Percentiles rank a stretch among this genome's conserved stretches.
Conservation (phyloP, 2,329 filamentous ascomycete species). For the Rhinocladiella similis region DNA sequence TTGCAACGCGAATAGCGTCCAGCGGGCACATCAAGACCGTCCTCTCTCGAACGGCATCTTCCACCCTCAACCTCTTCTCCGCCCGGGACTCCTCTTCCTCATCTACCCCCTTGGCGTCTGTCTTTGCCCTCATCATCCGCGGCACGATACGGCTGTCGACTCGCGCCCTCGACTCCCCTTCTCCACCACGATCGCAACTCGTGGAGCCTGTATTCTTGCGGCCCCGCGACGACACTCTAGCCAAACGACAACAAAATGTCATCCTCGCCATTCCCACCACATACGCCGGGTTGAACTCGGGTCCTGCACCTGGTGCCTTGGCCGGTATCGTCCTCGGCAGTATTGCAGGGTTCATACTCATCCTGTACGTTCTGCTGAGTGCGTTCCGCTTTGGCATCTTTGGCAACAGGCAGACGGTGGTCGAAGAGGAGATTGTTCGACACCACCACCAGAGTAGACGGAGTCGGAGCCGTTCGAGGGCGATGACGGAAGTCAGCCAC, state of each 20-base stretch:
- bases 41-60: conserved; percentile 16
- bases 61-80: conserved; percentile 6
- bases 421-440: conserved; percentile 23
- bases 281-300: conserved; percentile 55
- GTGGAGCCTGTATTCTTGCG: conserved; percentile 14
- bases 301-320: conserved; percentile 50
- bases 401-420: conserved; percentile 9
- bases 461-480: conserved; percentile 8
- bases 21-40: conserved; percentile 11
- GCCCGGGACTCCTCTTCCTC: conserved; percentile 5
- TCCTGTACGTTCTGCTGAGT: conserved; percentile 49
- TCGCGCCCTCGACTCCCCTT: conserved; percentile 6
- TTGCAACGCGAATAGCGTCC: conserved; percentile 8
- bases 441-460: conserved; percentile 17
- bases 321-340: conserved; percentile 50
- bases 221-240: conserved; percentile 3
- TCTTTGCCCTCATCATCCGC: conserved; percentile 27
- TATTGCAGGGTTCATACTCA: conserved; percentile 53
- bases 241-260: conserved; percentile 29
- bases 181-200: conserved; percentile 1
- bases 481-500: conserved; percentile 10
- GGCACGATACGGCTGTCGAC: conserved; percentile 14
- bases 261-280: conserved; percentile 59
- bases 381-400: conserved; percentile 11
- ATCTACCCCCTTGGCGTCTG: conserved; percentile 21